Percentiles rank a stretch among this genome's conserved stretches.
Evolutionary conservation across 805 yeast genomes (phyloP).

Genomic region (Cyberlindnera euphorbiae): DNA sequence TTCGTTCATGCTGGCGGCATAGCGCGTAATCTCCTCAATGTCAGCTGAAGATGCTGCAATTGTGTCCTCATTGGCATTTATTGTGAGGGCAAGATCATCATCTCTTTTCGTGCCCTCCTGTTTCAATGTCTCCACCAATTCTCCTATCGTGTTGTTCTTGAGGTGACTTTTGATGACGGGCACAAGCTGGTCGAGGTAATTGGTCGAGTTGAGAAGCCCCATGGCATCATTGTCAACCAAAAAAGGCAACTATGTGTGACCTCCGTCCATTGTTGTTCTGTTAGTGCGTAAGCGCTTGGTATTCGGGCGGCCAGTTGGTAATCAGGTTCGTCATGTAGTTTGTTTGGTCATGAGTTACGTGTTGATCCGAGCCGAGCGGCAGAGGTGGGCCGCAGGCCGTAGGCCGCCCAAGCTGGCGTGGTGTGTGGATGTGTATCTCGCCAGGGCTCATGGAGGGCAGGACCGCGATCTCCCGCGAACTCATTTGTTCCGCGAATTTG

Average conservation of each 20-base stretch:
- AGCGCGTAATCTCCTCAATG: constrained; percentile 55
- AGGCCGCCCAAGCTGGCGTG: too few relatives aligned
- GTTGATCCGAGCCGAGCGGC: too few relatives aligned
- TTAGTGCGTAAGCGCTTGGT: too few relatives aligned
- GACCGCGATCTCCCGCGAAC: too few relatives aligned
- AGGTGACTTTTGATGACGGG: constrained; percentile 69
- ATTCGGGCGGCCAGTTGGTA: too few relatives aligned
- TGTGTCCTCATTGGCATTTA: constrained; percentile 56
- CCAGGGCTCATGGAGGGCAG: too few relatives aligned
- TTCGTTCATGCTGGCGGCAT: constrained; percentile 51
- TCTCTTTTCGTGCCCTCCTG: constrained; percentile 56
- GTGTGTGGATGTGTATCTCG: too few relatives aligned
- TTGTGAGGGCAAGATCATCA: constrained; percentile 53
- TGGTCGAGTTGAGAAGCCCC: constrained; percentile 42
- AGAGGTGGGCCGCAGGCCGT: too few relatives aligned
- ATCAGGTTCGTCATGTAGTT: too few relatives aligned
- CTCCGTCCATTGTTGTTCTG: too few relatives aligned
- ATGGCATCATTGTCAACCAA: constrained; percentile 24
- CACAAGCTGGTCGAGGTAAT: constrained; percentile 73
- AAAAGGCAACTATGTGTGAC: constrained; percentile 15
- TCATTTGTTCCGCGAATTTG: too few relatives aligned
- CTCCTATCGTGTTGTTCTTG: constrained; percentile 46
- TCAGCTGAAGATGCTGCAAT: constrained; percentile 55
- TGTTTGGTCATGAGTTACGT: too few relatives aligned
- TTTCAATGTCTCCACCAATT: constrained; percentile 51